Base-by-base conservation (phyloP, 2,329 filamentous ascomycete species). In the Fusarium lateritium region DNA sequence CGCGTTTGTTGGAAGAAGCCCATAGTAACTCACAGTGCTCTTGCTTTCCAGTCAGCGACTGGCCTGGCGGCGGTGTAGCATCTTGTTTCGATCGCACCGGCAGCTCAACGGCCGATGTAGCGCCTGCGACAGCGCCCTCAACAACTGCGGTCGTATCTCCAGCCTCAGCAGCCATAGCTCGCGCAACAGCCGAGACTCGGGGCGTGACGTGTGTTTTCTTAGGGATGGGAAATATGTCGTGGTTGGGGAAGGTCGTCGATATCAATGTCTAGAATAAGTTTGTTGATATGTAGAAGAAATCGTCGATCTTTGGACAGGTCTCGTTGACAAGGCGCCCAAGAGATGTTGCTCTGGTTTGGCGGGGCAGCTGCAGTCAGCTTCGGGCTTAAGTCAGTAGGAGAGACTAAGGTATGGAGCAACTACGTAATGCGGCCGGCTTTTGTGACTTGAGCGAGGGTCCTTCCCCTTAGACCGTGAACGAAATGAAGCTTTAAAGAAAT, bases 21-120 rank as follows among this genome's bases (percentile, higher is more conserved):
- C 44, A 42, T 57, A 26, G 22, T 45, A 49, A 81, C 91, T 75
- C 79, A 97, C 94, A 99, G 79, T 99, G 96, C 80, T 99, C 96
- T 86, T 99, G 95, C 83, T 98, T 98, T 72, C 96, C 96, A 0
- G 94, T 97, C 77, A 99, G 82, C 7, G 82, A 72, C 65, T 87
- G 84, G 42, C 81, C 83, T 5, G 81, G 76, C 49, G 82, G 79
- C 57, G 80, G 76, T n/a, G 74, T 68, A 36, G 69, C 69, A 56
- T 70, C 74, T 63, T 67, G 71, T 68, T 72, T 76, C 57, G 67
- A 72, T 36, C 75, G 77, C 63, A 79, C 69, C n/a, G 78, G 76
- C 26, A 79, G 65, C 58, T 77, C 66, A 42, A 72, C 55, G 24
- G 63, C 19, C 43, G 65, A 28, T 44, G 64, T 64, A 44, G 63